Evolutionary conservation across 2,329 filamentous ascomycete species (phyloP), one percentile per base, ranked within the genome.

Genomic region (Talaromyces pinophilus): DNA sequence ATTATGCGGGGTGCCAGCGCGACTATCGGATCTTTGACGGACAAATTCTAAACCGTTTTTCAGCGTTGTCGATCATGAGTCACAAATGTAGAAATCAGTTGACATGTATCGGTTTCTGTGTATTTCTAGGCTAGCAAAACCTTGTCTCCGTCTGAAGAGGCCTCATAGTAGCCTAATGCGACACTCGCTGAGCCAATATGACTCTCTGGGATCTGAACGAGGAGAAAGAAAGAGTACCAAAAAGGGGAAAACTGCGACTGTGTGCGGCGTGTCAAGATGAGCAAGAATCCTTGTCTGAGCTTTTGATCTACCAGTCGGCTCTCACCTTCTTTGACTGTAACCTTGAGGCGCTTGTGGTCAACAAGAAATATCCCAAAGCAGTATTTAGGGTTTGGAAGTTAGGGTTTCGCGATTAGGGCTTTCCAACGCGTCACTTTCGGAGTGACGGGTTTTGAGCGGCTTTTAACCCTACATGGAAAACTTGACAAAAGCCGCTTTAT

Each of bases 371-470:
- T 38, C 52, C 28, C 3, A 57, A 38, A 57, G n/a, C 54, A 40
- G 40, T 42, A 60, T 17, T 60, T 59, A 59, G 22, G 57, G 38
- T 8, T 60, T 60, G 22, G 30, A n/a, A 3, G 30, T 22, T 60
- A 60, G 57, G 57, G 57, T 25, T 60, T 46, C 15, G 35, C 22
- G 3, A 44, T 60, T 60, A 30, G 57, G 57, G 57, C 38, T 46
- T 30, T 7, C n/a, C 35, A 40, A 3, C 5, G 15, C 35, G 22
- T 60, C 40, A 30, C 28, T 44, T n/a, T 25, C 19, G 17, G 15
- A 4, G n/a, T 22, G n/a, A 15, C 54, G 63, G 55, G 8, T 60
- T 59, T 60, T 64, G 19, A 52, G 28, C 52, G 52, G 54, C 33
- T 40, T 57, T 57, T 15, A 25, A 38, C 33, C 11, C 33, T 40